These are phyloP conservation scores for Serpula lacrymans DNA, from an alignment of 768 basidiomycete species.

Conservation along the genomic window DNA sequence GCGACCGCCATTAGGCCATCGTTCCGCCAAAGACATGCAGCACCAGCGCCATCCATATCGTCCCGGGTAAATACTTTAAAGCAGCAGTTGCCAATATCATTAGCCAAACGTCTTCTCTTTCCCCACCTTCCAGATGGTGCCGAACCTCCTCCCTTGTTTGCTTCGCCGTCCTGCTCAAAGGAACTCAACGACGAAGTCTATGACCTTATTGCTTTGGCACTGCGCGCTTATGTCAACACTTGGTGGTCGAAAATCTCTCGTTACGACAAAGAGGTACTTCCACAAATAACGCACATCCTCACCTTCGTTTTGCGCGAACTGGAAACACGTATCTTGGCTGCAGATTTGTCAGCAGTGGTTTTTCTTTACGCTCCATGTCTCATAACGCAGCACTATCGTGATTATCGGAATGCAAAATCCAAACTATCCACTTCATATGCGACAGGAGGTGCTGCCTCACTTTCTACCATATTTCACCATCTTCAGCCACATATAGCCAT, in stretches of 20 bases:
- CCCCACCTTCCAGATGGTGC: constrained; percentile 42
- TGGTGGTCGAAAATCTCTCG: constrained; percentile 87
- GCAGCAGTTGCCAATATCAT: constrained; percentile 30
- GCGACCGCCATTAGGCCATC: too few species aligned
- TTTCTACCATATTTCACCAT: constrained; percentile 71
- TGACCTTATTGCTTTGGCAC: constrained; percentile 76
- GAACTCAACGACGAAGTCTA: constrained; percentile 65
- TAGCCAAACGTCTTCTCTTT: constrained; percentile 63
- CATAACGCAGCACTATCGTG: constrained; percentile 71
- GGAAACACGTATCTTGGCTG: constrained; percentile 50
- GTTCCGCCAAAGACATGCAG: too few species aligned
- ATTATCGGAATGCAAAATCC: constrained; percentile 66
- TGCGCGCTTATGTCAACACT: constrained; percentile 74
- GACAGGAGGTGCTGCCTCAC: constrained; percentile 55
- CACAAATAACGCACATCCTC: constrained; percentile 61
- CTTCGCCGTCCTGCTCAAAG: constrained; percentile 37
- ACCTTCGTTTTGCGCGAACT: constrained; percentile 55
- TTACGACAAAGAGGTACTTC: constrained; percentile 82
- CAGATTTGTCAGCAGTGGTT: constrained; percentile 60
- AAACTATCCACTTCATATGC: constrained; percentile 73
- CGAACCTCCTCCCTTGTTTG: constrained; percentile 53
- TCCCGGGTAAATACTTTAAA: constrained; percentile 8
- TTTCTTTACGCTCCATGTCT: constrained; percentile 62
- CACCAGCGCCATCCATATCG: too few species aligned
- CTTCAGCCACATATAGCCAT: constrained; percentile 86